Base-by-base conservation (phyloP, 2,329 filamentous ascomycete genomes). In the Drechslerella coelobrocha region DNA sequence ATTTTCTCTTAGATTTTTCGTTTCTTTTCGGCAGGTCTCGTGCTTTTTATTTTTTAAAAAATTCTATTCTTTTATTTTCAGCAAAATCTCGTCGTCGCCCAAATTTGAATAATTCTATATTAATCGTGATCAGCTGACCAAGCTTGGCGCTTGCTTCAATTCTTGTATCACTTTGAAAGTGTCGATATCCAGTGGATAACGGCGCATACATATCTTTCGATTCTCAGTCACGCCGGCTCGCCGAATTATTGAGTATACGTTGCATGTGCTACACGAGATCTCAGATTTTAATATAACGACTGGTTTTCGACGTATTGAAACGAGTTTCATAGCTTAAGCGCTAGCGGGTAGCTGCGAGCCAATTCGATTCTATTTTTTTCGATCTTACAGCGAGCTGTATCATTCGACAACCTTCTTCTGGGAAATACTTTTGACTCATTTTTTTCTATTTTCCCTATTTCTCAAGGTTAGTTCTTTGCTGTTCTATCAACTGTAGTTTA, bases 281-380 rank as follows among this genome's bases (percentile, higher is more conserved):
- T 31, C 23, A 5, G 2, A 29, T 47, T 60, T 47, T 63, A 54
- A 47, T 39, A 59, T 54, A 45, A 45, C 53, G 59, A 50, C 66
- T 52, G 59, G 53, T 60, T 41, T 71, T 71, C 66, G 66, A 63
- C 66, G 29, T 59, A 71, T 71, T 60, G 55, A 63, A 71, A 71
- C 66, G 52, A 71, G 59, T 71, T 71, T 71, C 66, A 55, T 34
- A 59, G 51, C 45, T 62, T 55, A 50, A 27, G 19, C 45, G 24
- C 19, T 19, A 14, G 17, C 27, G 47, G 9, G 24, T 12, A 51
- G 47, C 14, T 27, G 27, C 47, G 8, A 10, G 27, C 27, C 23
- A 21, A 31, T 54, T 62, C 57, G 43, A 31, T 37, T 54, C 55
- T 26, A 53, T 29, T 43, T 45, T 62, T 27, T 39, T 19, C 24